These are phyloP conservation scores for Trichosanthes truncata DNA, from an alignment of 306 rosid species.

Conservation along the genomic window DNA sequence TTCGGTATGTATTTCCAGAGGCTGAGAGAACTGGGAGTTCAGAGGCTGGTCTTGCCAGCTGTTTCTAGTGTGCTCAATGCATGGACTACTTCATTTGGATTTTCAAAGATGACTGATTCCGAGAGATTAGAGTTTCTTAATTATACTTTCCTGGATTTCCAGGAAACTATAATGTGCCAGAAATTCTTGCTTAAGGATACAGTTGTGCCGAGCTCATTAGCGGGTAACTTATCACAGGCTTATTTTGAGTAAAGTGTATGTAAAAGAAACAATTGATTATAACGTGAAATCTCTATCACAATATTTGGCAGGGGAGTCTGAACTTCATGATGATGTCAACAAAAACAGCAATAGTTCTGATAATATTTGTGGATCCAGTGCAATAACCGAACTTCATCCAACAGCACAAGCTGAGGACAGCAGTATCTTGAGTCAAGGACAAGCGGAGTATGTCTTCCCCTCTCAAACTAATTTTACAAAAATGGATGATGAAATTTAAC, in stretches of 20 bases:
- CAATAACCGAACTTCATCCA: constrained; percentile 39
- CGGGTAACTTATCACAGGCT: constrained; percentile 22
- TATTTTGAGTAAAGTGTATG: not conserved
- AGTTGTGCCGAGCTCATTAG: constrained; percentile 15
- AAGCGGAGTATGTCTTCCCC: constrained; percentile 40
- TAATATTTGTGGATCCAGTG: constrained; percentile 20
- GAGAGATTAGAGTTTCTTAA: constrained; percentile 61
- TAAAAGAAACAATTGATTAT: not conserved
- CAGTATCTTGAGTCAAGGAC: constrained; percentile 18
- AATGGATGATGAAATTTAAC: not conserved
- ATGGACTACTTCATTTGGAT: constrained; percentile 72
- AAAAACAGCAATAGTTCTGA: constrained; percentile 3
- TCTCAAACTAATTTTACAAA: not conserved
- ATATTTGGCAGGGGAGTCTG: constrained; percentile 28
- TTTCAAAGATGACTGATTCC: constrained; percentile 41
- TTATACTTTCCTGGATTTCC: constrained; percentile 65
- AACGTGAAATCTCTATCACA: not conserved
- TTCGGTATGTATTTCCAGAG: constrained; percentile 26
- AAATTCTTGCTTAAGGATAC: constrained; percentile 38
- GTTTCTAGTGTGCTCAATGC: constrained; percentile 60
- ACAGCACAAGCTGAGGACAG: constrained; percentile 24
- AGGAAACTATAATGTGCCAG: constrained; percentile 72
- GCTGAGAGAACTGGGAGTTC: constrained; percentile 64
- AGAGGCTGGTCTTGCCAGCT: constrained; percentile 81
- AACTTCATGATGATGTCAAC: constrained; percentile 10